phyloP scores from a whole-genome alignment of 1,284 basidiomycete species.

The Cutaneotrichosporon dermatis region DNA sequence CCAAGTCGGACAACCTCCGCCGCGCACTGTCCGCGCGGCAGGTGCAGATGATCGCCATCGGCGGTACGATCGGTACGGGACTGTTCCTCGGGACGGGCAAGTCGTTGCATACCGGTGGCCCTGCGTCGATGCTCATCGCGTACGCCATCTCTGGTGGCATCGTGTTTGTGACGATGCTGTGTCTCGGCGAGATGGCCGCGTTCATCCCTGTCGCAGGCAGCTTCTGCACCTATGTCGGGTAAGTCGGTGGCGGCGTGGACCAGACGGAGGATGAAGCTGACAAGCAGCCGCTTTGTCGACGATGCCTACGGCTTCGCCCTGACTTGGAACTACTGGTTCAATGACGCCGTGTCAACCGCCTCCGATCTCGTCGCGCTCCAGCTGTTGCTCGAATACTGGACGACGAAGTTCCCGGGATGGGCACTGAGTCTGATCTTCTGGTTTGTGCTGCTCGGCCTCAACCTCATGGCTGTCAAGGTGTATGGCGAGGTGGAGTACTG shows the following conservation, averaged over 20 bases:
- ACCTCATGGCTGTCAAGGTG: conserved; percentile 17
- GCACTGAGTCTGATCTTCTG: conserved; percentile 61
- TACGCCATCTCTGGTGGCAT: conserved; percentile 42
- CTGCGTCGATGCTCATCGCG: conserved; percentile 27
- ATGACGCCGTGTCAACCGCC: conserved; percentile 57
- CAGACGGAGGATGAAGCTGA: too few relatives aligned
- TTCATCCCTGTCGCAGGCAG: conserved; percentile 57
- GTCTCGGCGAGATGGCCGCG: conserved; percentile 50
- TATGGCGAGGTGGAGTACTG: conserved; percentile 50
- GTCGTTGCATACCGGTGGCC: conserved; percentile 44
- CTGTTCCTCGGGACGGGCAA: conserved; percentile 17
- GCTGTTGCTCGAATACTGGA: conserved; percentile 75
- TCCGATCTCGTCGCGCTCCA: conserved; percentile 73
- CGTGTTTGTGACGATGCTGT: conserved; percentile 47
- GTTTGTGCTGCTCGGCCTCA: conserved; percentile 58
- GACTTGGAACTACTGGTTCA: conserved; percentile 66
- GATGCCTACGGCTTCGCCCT: conserved; percentile 73
- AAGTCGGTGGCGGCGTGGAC: neutral
- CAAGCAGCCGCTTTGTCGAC: conserved; percentile 46
- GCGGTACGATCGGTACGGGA: neutral
- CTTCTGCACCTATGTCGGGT: conserved; percentile 67
- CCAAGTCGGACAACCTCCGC: conserved; percentile 8
- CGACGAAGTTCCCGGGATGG: conserved; percentile 61
- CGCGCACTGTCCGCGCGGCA: conserved; percentile 11
- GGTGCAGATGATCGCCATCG: conserved; percentile 12